Conservation (phyloP, 495 filamentous ascomycete species). For the Astrocystis sublimbata region DNA sequence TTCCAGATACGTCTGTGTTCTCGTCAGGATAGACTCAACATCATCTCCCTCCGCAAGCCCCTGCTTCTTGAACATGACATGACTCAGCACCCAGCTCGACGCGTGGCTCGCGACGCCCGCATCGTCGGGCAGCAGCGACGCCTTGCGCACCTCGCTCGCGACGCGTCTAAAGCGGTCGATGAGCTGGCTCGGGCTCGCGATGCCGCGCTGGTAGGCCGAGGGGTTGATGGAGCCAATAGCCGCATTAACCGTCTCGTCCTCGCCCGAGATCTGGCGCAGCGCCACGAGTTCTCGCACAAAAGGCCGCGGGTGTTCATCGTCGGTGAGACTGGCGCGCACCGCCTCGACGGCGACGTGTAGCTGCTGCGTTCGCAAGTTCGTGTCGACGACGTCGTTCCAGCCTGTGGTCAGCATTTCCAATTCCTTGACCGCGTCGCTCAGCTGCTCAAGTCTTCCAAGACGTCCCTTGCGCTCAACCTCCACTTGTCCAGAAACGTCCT, state of each 20-base stretch:
- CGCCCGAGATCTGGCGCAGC: conserved; percentile 83
- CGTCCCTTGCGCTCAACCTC: conserved; percentile 87
- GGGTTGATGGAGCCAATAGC: conserved; percentile 95
- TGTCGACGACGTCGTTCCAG: conserved; percentile 85
- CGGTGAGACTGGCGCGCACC: conserved; percentile 77
- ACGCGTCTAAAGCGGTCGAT: conserved; percentile 95
- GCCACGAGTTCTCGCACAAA: conserved; percentile 91
- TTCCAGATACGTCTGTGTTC: conserved; percentile 85
- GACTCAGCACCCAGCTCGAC: conserved; percentile 81
- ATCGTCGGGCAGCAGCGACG: conserved; percentile 83
- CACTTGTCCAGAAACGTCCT: conserved; percentile 75
- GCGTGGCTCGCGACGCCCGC: conserved; percentile 93
- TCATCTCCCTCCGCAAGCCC: conserved; percentile 84
- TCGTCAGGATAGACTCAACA: conserved; percentile 87
- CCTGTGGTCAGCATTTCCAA: conserved; percentile 81
- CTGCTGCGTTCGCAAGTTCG: conserved; percentile 90
- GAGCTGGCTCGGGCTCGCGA: conserved; percentile 78
- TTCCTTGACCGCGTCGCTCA: conserved; percentile 71
- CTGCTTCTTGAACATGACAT: conserved; percentile 91
- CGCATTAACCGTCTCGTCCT: conserved; percentile 81
- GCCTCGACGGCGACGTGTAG: conserved; percentile 93
- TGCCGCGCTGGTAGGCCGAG: conserved; percentile 86
- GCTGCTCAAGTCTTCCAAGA: conserved; percentile 78
- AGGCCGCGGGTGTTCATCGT: conserved; percentile 69
- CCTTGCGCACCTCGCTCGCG: conserved; percentile 91